Evolutionary conservation across 768 basidiomycete genomes (phyloP).

Genomic region (Tephrocybe sp.): DNA sequence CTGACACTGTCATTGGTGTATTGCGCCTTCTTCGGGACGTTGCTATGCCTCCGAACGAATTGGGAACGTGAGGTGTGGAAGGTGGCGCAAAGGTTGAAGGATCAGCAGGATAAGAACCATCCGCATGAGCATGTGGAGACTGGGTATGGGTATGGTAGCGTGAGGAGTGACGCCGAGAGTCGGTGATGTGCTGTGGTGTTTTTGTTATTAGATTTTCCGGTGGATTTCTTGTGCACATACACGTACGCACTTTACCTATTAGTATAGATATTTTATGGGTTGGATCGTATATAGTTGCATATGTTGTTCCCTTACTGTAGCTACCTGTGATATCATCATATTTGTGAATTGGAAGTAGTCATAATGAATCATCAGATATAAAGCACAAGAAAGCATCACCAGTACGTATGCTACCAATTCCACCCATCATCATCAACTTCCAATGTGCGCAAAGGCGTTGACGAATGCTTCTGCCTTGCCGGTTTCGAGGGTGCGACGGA

Average conservation of each 20-base stretch:
- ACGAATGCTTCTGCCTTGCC: not conserved
- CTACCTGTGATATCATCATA: too few species aligned
- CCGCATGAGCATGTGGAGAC: not conserved
- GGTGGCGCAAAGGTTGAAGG: slow-evolving; percentile 49
- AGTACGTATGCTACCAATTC: slow-evolving; percentile 46
- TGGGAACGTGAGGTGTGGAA: slow-evolving; percentile 70
- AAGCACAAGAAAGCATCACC: too few species aligned
- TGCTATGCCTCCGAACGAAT: slow-evolving; percentile 54
- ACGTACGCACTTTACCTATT: too few species aligned
- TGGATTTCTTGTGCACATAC: not conserved
- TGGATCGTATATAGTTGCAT: too few species aligned
- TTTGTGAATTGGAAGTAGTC: too few species aligned
- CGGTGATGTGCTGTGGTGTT: not conserved
- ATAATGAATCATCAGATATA: too few species aligned
- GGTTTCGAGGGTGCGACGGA: not conserved
- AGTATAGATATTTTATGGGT: too few species aligned
- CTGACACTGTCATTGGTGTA: slow-evolving; percentile 67
- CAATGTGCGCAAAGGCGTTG: not conserved
- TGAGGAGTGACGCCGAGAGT: slow-evolving; percentile 1
- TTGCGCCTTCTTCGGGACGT: slow-evolving; percentile 50
- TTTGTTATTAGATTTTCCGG: not conserved
- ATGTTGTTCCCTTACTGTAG: too few species aligned
- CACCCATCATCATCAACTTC: slow-evolving; percentile 46
- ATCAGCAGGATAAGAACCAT: slow-evolving; percentile 35
- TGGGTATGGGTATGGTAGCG: not conserved